These are phyloP conservation scores for Ogataea henricii DNA, from an alignment of 805 yeast species.

Conservation along the genomic window DNA sequence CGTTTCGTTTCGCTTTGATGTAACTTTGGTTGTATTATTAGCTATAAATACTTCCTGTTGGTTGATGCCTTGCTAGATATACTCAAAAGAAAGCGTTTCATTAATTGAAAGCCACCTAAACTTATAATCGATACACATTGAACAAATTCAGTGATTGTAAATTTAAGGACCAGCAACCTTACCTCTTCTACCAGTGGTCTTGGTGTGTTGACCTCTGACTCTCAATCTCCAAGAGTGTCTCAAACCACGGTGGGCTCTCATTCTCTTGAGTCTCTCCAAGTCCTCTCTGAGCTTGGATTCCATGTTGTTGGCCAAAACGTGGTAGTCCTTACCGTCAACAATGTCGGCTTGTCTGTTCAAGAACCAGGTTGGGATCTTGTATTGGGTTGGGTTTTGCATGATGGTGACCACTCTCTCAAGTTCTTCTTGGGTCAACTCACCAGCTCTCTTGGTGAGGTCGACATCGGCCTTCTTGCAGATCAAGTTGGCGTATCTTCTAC, in stretches of 20 bases:
- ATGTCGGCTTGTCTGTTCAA: constrained; percentile 99
- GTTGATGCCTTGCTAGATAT: constrained; percentile 6
- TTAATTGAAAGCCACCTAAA: constrained; percentile 10
- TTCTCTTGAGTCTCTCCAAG: constrained; percentile 99
- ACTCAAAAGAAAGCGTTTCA: constrained; percentile 9
- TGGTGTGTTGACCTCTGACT: constrained; percentile 99
- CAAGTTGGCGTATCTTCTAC: constrained; percentile 99
- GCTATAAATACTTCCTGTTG: constrained; percentile 7
- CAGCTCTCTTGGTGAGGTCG: constrained; percentile 97
- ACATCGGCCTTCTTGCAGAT: constrained; percentile 99
- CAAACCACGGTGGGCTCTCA: constrained; percentile 99
- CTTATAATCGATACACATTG: constrained; percentile 10
- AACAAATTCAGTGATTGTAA: constrained; percentile 5
- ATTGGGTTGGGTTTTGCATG: constrained; percentile 99
- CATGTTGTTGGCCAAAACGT: constrained; percentile 97
- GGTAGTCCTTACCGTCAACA: constrained; percentile 98
- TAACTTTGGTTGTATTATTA: constrained; percentile 5
- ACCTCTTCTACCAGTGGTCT: constrained; percentile 98
- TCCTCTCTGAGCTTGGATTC: constrained; percentile 99
- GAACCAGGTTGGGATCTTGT: constrained; percentile 99
- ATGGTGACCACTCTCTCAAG: constrained; percentile 99
- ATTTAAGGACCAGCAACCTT: constrained; percentile 44
- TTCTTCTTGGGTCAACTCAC: constrained; percentile 99
- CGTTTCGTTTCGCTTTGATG: background rate
- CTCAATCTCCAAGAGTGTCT: constrained; percentile 99